Base-by-base conservation (phyloP, 108 stramenopile species). In the Fistulifera pelliculosa region DNA sequence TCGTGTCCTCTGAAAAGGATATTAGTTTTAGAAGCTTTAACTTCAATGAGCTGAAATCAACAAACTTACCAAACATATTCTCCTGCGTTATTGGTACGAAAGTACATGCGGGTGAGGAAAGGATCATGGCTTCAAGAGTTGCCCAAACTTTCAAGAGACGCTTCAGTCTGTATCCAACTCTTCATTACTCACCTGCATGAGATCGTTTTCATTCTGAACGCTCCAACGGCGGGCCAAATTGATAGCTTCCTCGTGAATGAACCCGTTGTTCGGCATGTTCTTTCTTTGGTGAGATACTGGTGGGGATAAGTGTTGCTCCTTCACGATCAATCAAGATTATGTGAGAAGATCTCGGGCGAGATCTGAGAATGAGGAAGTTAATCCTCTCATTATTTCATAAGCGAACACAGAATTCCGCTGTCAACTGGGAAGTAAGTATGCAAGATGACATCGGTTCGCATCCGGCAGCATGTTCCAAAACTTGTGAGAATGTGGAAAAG, bases 171-270 rank as follows among this genome's bases (percentile, higher is more conserved):
- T 27, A 21, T n/a, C 45, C 19, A 21, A 70, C 70, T 55, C n/a
- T 35, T 35, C 31, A 8, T 6, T 6, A 35, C 31, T 35, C 54
- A 71, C 75, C 65, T 52, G 56, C 51, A 76, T 26, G 13, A 76
- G 64, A 61, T 76, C 75, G 48, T 60, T 55, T 49, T 76, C 75
- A 47, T 76, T 76, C 61, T 76, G 70, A 17, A 54, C 66, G 18
- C 62, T 56, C 31, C 63, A 62, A 35, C 75, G 75, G 15, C 75
- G 57, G 3, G 75, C 75, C 16, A 76, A 56, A 54, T 76, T 76
- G 44, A 76, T 48, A 0, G 66, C 56, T 19, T 56, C 62, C 28
- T 39, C 54, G 47, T 74, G 73, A 35, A 35, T 35, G 31, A 35
- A 35, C 10, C 45, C 24, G 22, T 22, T 21, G 44, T 17, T 45